phyloP scores from a whole-genome alignment of 2,329 filamentous ascomycete species.

The Sporothrix variecibatus region DNA sequence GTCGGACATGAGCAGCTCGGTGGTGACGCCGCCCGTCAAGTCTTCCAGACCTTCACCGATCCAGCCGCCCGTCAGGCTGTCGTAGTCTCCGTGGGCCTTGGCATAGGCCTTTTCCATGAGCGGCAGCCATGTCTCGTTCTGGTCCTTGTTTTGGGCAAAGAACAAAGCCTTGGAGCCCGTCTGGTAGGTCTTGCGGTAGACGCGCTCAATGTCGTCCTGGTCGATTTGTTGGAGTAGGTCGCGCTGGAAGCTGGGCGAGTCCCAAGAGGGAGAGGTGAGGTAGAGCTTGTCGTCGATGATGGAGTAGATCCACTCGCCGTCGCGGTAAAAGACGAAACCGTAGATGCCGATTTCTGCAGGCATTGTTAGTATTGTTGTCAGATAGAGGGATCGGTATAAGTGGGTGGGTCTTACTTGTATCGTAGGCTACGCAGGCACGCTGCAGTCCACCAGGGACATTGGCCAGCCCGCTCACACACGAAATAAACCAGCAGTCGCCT shows the following conservation, averaged over 20 bases:
- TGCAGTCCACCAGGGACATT: slow-evolving; percentile 72
- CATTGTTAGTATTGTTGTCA: neutral
- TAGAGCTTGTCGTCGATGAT: slow-evolving; percentile 92
- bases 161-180: slow-evolving; percentile 74
- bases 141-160: slow-evolving; percentile 72
- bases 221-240: slow-evolving; percentile 75
- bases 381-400: neutral
- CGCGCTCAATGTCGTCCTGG: slow-evolving; percentile 64
- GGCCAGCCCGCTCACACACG: slow-evolving; percentile 73
- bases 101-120: slow-evolving; percentile 79
- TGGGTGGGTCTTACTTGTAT: slow-evolving; percentile 51
- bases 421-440: slow-evolving; percentile 72
- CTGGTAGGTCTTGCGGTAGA: slow-evolving; percentile 70
- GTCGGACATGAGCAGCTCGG: slow-evolving; percentile 65
- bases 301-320: slow-evolving; percentile 89
- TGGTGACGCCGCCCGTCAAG: slow-evolving; percentile 66
- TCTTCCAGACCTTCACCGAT: slow-evolving; percentile 61
- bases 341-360: slow-evolving; percentile 71
- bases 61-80: slow-evolving; percentile 72
- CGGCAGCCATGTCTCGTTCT: slow-evolving; percentile 79
- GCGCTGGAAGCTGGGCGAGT: slow-evolving; percentile 74
- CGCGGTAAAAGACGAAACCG: slow-evolving; percentile 84
- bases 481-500: slow-evolving; percentile 84
- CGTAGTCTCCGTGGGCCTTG: slow-evolving; percentile 79
- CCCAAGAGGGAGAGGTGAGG: slow-evolving; percentile 78